A percentile compares a stretch with the other conserved stretches of the same genome.
phyloP scores from a whole-genome alignment of 2,329 filamentous ascomycete species.

The Aspergillus floridensis region DNA sequence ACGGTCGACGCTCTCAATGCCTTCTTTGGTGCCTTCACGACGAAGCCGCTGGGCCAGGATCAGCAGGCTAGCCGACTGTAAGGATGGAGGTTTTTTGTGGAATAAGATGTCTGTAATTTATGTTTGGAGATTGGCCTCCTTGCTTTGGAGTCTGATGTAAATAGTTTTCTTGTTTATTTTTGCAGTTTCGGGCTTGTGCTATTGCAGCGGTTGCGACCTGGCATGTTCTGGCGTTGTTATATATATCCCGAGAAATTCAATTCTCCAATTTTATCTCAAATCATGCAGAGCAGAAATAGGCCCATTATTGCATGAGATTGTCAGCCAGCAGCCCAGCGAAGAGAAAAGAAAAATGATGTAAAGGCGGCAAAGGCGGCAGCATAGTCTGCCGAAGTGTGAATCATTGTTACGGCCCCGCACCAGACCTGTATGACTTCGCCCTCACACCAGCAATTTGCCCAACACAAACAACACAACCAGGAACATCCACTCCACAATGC shows the following conservation, averaged over 20 bases:
- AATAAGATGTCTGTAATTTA: slow-evolving; percentile 14
- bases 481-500: slow-evolving; percentile 32
- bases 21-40: slow-evolving; percentile 74
- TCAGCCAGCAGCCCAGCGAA: not conserved
- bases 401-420: slow-evolving; percentile 13
- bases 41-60: slow-evolving; percentile 50
- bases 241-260: slow-evolving; percentile 8
- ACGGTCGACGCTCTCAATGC: slow-evolving; percentile 79
- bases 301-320: not conserved
- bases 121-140: not conserved
- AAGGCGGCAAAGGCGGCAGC: not conserved
- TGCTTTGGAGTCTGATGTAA: not conserved
- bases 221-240: slow-evolving; percentile 13
- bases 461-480: not conserved
- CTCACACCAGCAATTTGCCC: slow-evolving; percentile 2
- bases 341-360: not conserved
- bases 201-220: slow-evolving; percentile 4
- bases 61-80: slow-evolving; percentile 37
- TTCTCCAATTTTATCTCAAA: not conserved
- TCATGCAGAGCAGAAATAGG: too few relatives aligned
- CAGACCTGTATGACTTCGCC: slow-evolving; percentile 2
- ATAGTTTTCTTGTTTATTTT: slow-evolving; percentile 1
- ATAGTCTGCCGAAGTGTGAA: not conserved
- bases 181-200: not conserved
- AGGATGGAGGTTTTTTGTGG: not conserved